Conservation (phyloP, 2,329 filamentous ascomycete genomes). For the Tricladium varicosporioides region DNA sequence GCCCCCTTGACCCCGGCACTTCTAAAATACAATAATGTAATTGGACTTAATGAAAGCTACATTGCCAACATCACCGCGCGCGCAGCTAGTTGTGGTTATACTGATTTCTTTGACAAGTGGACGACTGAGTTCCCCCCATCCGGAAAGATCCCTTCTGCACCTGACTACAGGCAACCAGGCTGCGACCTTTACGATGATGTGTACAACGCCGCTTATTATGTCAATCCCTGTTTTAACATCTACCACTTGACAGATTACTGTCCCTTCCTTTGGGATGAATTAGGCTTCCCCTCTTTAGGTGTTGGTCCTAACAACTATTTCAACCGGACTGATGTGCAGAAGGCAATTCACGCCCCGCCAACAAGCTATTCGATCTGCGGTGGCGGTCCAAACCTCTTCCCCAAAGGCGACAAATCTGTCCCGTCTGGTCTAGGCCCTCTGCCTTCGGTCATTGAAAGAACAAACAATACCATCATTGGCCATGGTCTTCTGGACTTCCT, state of each 20-base stretch:
- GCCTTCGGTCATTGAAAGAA: slow-evolving; percentile 58
- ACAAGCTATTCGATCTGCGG: slow-evolving; percentile 52
- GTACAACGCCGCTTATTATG: slow-evolving; percentile 45
- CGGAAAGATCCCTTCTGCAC: slow-evolving; percentile 47
- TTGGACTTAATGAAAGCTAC: slow-evolving; percentile 52
- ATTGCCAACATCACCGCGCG: slow-evolving; percentile 43
- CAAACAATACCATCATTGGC: slow-evolving; percentile 58
- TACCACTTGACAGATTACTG: slow-evolving; percentile 57
- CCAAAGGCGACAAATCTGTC: slow-evolving; percentile 44
- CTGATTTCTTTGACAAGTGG: slow-evolving; percentile 44
- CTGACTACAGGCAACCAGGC: slow-evolving; percentile 12
- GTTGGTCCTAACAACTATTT: slow-evolving; percentile 58
- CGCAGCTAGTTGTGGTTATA: slow-evolving; percentile 51
- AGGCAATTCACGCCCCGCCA: slow-evolving; percentile 55
- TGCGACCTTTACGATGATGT: slow-evolving; percentile 40
- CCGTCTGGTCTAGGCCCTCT: slow-evolving; percentile 51
- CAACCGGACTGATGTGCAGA: slow-evolving; percentile 58
- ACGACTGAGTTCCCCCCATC: slow-evolving; percentile 56
- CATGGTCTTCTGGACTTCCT: slow-evolving; percentile 63
- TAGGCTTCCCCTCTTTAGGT: slow-evolving; percentile 46
- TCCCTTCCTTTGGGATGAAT: slow-evolving; percentile 28
- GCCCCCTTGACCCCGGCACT: slow-evolving; percentile 47
- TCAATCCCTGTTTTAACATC: slow-evolving; percentile 63
- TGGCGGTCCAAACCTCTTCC: slow-evolving; percentile 43
- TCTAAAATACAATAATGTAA: slow-evolving; percentile 47